These are phyloP conservation scores for Hsuehochloa calcarea DNA, from an alignment of 176 grass and related monocot species.

Conservation along the genomic window DNA sequence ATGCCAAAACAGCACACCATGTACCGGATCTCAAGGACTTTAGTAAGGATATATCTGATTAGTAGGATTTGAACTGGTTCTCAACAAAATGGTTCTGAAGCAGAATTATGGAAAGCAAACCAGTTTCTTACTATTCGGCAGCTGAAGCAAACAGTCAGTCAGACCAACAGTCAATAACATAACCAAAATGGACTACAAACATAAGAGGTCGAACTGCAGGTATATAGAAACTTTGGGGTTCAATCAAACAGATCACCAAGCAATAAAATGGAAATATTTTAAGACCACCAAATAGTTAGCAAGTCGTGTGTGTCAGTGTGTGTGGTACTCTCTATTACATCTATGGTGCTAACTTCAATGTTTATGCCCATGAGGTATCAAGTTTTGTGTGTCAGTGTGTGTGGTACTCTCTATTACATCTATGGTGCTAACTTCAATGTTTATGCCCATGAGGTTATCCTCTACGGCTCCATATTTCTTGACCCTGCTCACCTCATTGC, in stretches of 20 bases:
- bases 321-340: background rate
- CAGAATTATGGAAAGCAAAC: background rate
- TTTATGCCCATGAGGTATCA: no score
- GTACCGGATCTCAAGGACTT: background rate
- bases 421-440: background rate
- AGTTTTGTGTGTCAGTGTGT: background rate
- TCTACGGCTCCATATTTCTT: background rate
- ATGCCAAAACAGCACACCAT: background rate
- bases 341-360: background rate
- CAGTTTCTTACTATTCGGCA: background rate
- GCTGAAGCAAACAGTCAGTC: background rate
- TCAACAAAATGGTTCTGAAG: background rate
- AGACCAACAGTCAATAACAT: background rate
- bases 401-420: background rate
- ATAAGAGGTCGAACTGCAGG: background rate
- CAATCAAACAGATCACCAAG: background rate
- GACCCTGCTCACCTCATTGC: background rate
- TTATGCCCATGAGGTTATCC: background rate
- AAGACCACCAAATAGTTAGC: background rate
- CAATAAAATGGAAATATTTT: background rate
- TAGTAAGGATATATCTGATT: background rate
- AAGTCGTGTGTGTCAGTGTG: background rate
- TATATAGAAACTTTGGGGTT: background rate
- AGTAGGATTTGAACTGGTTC: background rate
- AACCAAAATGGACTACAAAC: background rate